Base-by-base conservation (phyloP, 495 filamentous ascomycete species). In the Xeromyces bisporus region DNA sequence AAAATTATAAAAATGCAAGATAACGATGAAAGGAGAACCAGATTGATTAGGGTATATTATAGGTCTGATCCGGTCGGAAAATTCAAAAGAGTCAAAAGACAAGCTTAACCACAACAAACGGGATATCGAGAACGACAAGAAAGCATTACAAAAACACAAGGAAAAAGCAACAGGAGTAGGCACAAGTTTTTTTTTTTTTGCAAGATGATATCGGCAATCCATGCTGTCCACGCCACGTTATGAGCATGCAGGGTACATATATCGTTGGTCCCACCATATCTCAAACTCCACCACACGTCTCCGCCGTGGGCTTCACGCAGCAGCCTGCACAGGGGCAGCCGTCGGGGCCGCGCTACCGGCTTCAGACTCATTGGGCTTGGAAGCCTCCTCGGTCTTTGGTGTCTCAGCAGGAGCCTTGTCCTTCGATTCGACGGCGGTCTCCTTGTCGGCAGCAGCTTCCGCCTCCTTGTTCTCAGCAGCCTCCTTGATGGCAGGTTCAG, bases 291-390 rank as follows among this genome's bases (percentile, higher is more conserved):
- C 36, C 27, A 50, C 37, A 33, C 42, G 41, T 31, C 40, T 47
- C 34, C 42, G 38, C 11, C 38, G 31, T 25, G 40, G 35, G 36
- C 31, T 56, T 65, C 51, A 66, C 47, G 62, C 62, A 31, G 60
- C 53, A 46, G 62, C 60, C 54, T 64, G 59, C 29, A 66, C 62
- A 16, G 60, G 53, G 15, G 59, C 53, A 20, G 57, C 33, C 32
- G 53, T 40, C 24, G 58, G 26, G 15, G 43, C 21, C 18, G 56
- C 50, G 43, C 51, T 37, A 53, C 51, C 34, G 53, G 48, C 44
- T 56, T 16, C 43, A 16, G 55, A 44, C 43, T 56, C 51, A 32
- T 44, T 30, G 46, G 60, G 46, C 42, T 53, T 41, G 17, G 47
- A 17, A 36, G 45, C 38, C 26, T 46, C 25, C 44, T 11, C 26